phyloP scores from a whole-genome alignment of 176 grass and related monocot genomes.

The Phyllostachys edulis region DNA sequence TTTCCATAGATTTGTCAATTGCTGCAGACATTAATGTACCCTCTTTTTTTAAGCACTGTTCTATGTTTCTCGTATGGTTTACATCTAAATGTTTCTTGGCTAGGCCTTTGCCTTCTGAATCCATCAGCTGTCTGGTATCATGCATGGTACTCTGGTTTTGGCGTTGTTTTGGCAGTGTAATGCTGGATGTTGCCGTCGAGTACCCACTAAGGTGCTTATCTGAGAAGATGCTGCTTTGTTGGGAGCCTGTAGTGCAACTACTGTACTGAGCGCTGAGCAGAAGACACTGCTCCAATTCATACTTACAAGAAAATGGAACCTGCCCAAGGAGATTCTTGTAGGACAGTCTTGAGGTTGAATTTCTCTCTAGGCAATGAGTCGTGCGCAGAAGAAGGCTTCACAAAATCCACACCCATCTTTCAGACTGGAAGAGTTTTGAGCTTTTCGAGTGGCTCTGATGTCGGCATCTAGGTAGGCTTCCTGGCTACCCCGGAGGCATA shows the following conservation, averaged over 20 bases:
- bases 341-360: background rate
- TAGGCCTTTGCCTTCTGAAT: background rate
- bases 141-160: background rate
- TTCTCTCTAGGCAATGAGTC: constrained; percentile 15
- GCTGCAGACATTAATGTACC: too few relatives aligned
- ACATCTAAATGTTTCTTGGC: background rate
- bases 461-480: constrained; percentile 16
- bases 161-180: background rate
- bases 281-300: background rate
- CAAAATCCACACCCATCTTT: background rate
- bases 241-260: background rate
- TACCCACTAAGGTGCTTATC: background rate
- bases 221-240: background rate
- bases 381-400: background rate
- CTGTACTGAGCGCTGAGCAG: too few relatives aligned
- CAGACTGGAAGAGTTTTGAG: background rate
- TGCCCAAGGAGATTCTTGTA: background rate
- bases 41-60: too few relatives aligned
- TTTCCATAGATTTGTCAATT: too few relatives aligned
- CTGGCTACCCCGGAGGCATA: constrained; percentile 15
- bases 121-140: background rate
- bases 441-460: constrained; percentile 25
- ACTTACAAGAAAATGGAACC: too few relatives aligned
- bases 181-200: background rate
- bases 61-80: background rate